Evolutionary conservation across 179 eudicot species (phyloP).

Genomic region (Dionaea muscipula): DNA sequence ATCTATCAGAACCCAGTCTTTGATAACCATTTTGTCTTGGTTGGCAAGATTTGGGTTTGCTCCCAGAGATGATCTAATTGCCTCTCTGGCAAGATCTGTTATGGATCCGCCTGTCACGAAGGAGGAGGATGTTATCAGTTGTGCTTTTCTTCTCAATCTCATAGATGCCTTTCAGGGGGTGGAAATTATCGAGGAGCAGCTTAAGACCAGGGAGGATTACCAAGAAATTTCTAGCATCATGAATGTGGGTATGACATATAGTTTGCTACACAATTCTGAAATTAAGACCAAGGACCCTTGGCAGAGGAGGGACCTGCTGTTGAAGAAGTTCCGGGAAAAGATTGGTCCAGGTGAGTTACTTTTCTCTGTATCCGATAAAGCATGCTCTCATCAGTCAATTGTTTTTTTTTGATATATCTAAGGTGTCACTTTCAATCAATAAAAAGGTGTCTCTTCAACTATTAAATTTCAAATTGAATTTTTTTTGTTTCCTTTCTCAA

Average conservation of each 20-base stretch:
- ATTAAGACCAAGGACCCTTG: constrained; percentile 43
- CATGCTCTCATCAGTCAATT: not conserved
- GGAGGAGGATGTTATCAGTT: constrained; percentile 76
- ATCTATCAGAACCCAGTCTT: constrained; percentile 50
- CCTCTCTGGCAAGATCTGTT: constrained; percentile 61
- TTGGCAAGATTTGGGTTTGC: constrained; percentile 69
- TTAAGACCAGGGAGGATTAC: constrained; percentile 60
- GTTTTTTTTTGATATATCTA: not conserved
- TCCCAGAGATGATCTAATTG: constrained; percentile 80
- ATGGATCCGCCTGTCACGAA: constrained; percentile 87
- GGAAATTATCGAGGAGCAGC: constrained; percentile 78
- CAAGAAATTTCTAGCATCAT: constrained; percentile 73
- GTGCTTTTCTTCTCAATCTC: constrained; percentile 82
- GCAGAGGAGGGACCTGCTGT: constrained; percentile 68
- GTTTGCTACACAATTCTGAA: constrained; percentile 61
- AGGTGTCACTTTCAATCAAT: too few species aligned
- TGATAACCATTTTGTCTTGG: constrained; percentile 70
- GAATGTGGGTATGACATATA: constrained; percentile 88
- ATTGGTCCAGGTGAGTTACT: constrained; percentile 51
- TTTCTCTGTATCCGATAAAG: not conserved
- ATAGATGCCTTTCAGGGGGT: constrained; percentile 82
- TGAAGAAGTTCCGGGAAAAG: constrained; percentile 59
- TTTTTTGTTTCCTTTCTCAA: not conserved
- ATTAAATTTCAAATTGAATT: not conserved
- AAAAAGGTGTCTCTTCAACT: not conserved